Conservation (phyloP, 129 eudicot species). For the Tagetes erecta region DNA sequence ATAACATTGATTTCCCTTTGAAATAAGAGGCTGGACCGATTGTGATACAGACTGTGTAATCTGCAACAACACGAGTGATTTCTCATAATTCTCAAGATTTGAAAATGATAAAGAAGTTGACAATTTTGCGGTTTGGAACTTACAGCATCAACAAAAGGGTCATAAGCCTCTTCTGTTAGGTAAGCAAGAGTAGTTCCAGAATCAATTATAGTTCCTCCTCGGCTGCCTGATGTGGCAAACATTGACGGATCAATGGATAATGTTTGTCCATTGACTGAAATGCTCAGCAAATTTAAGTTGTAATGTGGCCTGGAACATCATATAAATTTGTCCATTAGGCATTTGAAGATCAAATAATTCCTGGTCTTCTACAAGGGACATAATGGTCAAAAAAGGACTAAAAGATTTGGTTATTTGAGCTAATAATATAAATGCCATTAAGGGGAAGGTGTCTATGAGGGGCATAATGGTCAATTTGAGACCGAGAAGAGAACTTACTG, state of each 20-base stretch:
- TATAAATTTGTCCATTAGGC: background rate
- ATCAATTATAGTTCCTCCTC: slow-evolving; percentile 95
- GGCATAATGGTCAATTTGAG: background rate
- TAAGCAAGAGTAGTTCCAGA: slow-evolving; percentile 96
- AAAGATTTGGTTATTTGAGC: background rate
- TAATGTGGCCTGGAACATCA: background rate
- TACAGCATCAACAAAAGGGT: slow-evolving; percentile 76
- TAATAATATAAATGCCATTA: background rate
- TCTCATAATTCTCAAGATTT: slow-evolving; percentile 5
- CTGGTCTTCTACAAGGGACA: too few relatives aligned
- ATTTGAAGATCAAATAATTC: background rate
- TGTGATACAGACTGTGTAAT: slow-evolving; percentile 57
- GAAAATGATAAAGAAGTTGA: background rate
- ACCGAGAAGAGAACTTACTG: slow-evolving; percentile 59
- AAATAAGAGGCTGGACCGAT: slow-evolving; percentile 60
- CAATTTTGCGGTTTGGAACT: slow-evolving; percentile 24
- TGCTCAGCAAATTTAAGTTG: slow-evolving; percentile 16
- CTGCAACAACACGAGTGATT: slow-evolving; percentile 41
- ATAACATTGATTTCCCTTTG: slow-evolving; percentile 76
- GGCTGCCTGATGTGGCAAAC: slow-evolving; percentile 55
- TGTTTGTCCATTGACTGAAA: background rate
- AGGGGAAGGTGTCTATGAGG: background rate
- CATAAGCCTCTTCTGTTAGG: slow-evolving; percentile 84
- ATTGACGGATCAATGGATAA: background rate
- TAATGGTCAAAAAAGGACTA: background rate